These are phyloP conservation scores for Ophiostoma fasciatum DNA, from an alignment of 2,329 filamentous ascomycete genomes.

Conservation along the genomic window DNA sequence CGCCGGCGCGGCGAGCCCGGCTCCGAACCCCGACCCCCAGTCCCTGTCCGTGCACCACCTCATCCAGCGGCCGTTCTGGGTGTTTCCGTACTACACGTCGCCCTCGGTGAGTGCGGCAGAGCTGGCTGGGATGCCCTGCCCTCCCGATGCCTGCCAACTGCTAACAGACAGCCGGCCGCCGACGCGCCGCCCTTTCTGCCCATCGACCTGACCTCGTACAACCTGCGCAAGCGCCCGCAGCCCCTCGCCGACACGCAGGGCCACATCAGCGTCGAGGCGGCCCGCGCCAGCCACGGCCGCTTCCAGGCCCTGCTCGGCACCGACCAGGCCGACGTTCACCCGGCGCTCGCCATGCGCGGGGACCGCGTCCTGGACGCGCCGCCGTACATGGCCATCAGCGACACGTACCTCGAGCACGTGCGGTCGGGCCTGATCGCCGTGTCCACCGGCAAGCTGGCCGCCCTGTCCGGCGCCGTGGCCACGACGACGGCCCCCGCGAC, in stretches of 20 bases:
- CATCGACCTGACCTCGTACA: conserved; percentile 57
- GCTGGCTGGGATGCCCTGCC: no score
- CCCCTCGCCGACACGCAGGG: conserved; percentile 50
- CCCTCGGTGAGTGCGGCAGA: conserved; percentile 12
- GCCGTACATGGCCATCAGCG: conserved; percentile 53
- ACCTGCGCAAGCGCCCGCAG: conserved; percentile 45
- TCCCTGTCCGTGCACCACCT: conserved; percentile 53
- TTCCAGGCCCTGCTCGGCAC: conserved; percentile 33
- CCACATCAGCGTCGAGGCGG: conserved; percentile 43
- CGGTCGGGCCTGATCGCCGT: conserved; percentile 45
- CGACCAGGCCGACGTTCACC: conserved; percentile 37
- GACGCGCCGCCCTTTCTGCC: conserved; percentile 51
- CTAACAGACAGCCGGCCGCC: conserved; percentile 27
- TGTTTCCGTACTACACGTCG: conserved; percentile 45
- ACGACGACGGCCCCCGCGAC: conserved; percentile 17
- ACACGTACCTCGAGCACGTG: conserved; percentile 61
- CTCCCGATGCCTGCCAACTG: no score
- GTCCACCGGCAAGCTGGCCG: conserved; percentile 31
- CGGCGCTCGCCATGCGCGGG: conserved; percentile 23
- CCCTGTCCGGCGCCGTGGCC: conserved; percentile 20
- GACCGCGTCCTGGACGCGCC: conserved; percentile 33
- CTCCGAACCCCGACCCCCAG: conserved; percentile 25
- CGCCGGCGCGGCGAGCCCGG: conserved; percentile 10
- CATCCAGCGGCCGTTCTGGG: conserved; percentile 55
- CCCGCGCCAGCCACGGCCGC: conserved; percentile 36